These are phyloP conservation scores for Candida sakaeoensis DNA, from an alignment of 805 yeast species.

Conservation along the genomic window DNA sequence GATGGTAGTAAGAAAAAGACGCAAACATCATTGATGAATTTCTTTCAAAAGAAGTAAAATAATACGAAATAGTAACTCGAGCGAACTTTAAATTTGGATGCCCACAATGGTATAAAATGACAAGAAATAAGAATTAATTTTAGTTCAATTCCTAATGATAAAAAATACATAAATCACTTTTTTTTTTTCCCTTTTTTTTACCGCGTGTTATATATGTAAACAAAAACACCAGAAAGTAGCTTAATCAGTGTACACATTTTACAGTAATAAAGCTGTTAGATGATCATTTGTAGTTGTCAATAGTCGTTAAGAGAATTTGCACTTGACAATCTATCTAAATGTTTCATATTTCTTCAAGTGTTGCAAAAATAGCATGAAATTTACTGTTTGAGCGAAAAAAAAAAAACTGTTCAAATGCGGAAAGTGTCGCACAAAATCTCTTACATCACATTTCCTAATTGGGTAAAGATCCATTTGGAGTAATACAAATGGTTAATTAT, in stretches of 20 bases:
- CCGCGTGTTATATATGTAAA: no score
- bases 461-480: constrained; percentile 4
- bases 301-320: no score
- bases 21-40: constrained; percentile 46
- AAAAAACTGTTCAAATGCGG: not conserved
- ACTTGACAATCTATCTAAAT: not conserved
- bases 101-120: constrained; percentile 8
- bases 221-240: no score
- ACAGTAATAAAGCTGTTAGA: no score
- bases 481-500: not conserved
- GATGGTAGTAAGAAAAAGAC: constrained; percentile 20
- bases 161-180: no score
- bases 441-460: constrained; percentile 5
- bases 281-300: no score
- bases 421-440: not conserved
- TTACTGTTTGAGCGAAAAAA: no score
- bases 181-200: not conserved
- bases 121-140: constrained; percentile 8
- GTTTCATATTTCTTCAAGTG: constrained; percentile 1
- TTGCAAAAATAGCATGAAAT: no score
- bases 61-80: no score
- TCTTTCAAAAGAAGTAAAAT: constrained; percentile 42
- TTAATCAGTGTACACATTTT: no score
- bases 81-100: not conserved
- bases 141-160: no score